Percentiles rank a stretch among this genome's conserved stretches.
phyloP scores from a whole-genome alignment of 2,329 filamentous ascomycete genomes.

The Claviceps sp. region DNA sequence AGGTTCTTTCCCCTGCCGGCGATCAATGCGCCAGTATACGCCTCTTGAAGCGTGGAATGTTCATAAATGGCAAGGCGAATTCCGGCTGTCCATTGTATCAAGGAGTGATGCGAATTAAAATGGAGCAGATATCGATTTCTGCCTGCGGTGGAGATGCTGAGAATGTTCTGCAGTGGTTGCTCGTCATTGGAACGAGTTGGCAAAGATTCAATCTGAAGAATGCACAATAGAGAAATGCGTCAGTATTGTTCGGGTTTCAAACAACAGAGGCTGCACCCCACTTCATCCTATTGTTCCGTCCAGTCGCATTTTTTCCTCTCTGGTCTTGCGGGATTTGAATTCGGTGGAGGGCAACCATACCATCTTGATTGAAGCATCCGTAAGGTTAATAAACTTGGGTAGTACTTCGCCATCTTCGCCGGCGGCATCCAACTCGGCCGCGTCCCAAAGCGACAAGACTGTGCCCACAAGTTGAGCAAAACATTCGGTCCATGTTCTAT shows the following conservation, averaged over 20 bases:
- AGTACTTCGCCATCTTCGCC: slow-evolving; percentile 74
- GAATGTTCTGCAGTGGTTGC: slow-evolving; percentile 79
- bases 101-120: slow-evolving; percentile 86
- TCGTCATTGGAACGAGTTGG: slow-evolving; percentile 67
- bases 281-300: neutral
- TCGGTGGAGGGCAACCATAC: slow-evolving; percentile 32
- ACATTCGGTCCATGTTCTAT: slow-evolving; percentile 89
- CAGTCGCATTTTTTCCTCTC: neutral
- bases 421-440: slow-evolving; percentile 75
- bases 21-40: slow-evolving; percentile 90
- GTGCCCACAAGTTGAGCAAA: slow-evolving; percentile 95
- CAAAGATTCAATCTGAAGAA: slow-evolving; percentile 64
- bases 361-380: slow-evolving; percentile 97
- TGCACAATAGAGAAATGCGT: neutral
- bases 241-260: neutral
- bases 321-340: neutral
- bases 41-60: slow-evolving; percentile 83
- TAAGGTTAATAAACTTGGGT: slow-evolving; percentile 90
- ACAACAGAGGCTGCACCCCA: neutral
- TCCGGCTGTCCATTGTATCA: slow-evolving; percentile 90
- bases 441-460: slow-evolving; percentile 90
- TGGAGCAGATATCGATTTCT: slow-evolving; percentile 92
- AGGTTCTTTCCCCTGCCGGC: slow-evolving; percentile 82
- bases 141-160: slow-evolving; percentile 90
- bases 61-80: slow-evolving; percentile 93